These are phyloP conservation scores for Mallotus japonicus DNA, from an alignment of 441 rosid species.

Conservation along the genomic window DNA sequence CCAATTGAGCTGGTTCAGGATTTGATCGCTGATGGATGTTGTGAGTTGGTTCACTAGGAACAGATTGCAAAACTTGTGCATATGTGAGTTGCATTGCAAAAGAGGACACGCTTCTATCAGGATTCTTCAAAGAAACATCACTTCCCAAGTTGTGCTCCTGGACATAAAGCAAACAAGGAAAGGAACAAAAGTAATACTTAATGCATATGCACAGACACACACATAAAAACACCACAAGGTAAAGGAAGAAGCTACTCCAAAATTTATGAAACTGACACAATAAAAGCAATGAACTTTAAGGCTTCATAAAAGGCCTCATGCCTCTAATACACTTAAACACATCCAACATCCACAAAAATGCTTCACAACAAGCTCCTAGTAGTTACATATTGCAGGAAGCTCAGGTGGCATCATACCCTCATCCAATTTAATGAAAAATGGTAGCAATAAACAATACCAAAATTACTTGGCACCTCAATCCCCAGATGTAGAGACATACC, in stretches of 20 bases:
- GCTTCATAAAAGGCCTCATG: too few relatives aligned
- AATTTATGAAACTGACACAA: too few relatives aligned
- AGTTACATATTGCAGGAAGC: too few relatives aligned
- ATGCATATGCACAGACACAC: neutral
- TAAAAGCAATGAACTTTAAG: too few relatives aligned
- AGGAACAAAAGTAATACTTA: neutral
- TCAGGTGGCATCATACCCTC: too few relatives aligned
- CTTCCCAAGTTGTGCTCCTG: constrained; percentile 82
- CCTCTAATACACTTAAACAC: too few relatives aligned
- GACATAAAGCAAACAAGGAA: constrained; percentile 8
- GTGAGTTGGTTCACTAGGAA: constrained; percentile 17
- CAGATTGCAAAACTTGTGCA: constrained; percentile 30
- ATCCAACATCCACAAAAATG: too few relatives aligned
- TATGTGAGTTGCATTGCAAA: constrained; percentile 70
- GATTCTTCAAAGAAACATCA: constrained; percentile 81
- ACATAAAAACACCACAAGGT: neutral
- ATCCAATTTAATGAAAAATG: too few relatives aligned
- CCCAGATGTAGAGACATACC: too few relatives aligned
- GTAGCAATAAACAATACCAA: too few relatives aligned
- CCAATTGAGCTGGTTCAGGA: constrained; percentile 18
- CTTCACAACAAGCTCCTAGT: too few relatives aligned
- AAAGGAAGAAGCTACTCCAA: neutral
- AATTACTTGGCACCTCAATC: too few relatives aligned
- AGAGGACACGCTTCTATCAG: constrained; percentile 75
- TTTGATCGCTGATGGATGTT: constrained; percentile 5